Base-by-base conservation (phyloP, 208 protist genomes). In the Jaenimonas drosophilae region DNA sequence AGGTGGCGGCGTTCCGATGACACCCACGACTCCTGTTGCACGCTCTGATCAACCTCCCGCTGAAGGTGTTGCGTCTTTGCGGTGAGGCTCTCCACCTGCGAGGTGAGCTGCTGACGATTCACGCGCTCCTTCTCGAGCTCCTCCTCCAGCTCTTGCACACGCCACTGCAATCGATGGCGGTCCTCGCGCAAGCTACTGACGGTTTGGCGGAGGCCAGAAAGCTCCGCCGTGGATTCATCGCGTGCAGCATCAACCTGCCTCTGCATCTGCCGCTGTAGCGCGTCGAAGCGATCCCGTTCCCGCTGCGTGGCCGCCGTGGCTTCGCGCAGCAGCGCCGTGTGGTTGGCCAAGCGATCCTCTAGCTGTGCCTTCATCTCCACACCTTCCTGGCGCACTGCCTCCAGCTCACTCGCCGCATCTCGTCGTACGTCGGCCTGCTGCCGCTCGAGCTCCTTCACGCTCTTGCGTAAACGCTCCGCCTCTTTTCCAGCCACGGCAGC, bases 1-100 rank as follows among this genome's bases (percentile, higher is more conserved):
- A 53, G 9, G 62, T 67, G 54, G n/a, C 54, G 49, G n/a, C 56
- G 56, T 40, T 84, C 70, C 20, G 60, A 71, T 14, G 42, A 29
- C 0, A 70, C 11, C 76, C 76, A 83, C 50, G 73, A 70, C 58
- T 73, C 68, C 36, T 68, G 74, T 61, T 84, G 81, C 24, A 52
- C 59, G 4, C 69, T 64, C 25, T 34, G 59, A 31, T 70, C 66
- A 32, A 74, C 55, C 37, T 73, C 43, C 7, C 42, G 40, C 34
- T 64, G 46, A 11, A 64, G 16, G 2, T 64, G 37, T 31, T 70
- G 61, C 34, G 54, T 28, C 47, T 64, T 59, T 30, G 54, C 50
- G 9, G 32, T 29, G 16, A 66, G 44, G 4, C 44, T 40, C 23
- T 31, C 68, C 37, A 27, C 23, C 37, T 26, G 41, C 24, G 17